These are phyloP conservation scores for Trichophyton benhamiae DNA, from an alignment of 2,329 filamentous ascomycete genomes.

Conservation along the genomic window DNA sequence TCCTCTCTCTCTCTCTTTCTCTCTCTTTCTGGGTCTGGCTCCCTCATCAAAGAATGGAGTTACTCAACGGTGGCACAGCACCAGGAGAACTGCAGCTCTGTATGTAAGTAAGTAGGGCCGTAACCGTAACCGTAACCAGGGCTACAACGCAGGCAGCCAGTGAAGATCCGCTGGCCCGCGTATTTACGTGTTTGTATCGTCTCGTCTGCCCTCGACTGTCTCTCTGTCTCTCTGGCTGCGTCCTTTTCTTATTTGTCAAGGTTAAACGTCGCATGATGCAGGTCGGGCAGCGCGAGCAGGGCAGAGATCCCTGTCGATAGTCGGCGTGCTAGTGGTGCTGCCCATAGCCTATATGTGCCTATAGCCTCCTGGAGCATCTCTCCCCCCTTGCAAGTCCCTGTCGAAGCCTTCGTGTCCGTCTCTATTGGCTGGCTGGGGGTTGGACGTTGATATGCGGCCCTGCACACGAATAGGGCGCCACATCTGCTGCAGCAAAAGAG, in stretches of 20 bases:
- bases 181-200: neutral
- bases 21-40: too few species aligned
- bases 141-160: neutral
- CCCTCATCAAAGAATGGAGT: too few species aligned
- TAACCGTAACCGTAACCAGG: neutral
- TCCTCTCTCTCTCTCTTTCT: too few species aligned
- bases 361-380: neutral
- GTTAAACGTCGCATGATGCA: conserved; percentile 1
- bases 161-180: neutral
- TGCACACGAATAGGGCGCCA: neutral
- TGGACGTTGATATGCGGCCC: conserved; percentile 1
- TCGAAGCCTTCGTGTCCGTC: too few species aligned
- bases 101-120: neutral
- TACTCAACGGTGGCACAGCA: neutral
- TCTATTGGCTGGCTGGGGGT: neutral
- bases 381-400: too few species aligned
- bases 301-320: neutral
- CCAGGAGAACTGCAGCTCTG: neutral
- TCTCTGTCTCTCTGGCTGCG: neutral
- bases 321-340: neutral
- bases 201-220: too few species aligned
- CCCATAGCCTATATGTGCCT: neutral
- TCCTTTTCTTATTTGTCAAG: neutral
- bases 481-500: neutral
- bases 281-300: neutral